Base-by-base conservation (phyloP, 176 grass and related monocot genomes). In the Avena eriantha region DNA sequence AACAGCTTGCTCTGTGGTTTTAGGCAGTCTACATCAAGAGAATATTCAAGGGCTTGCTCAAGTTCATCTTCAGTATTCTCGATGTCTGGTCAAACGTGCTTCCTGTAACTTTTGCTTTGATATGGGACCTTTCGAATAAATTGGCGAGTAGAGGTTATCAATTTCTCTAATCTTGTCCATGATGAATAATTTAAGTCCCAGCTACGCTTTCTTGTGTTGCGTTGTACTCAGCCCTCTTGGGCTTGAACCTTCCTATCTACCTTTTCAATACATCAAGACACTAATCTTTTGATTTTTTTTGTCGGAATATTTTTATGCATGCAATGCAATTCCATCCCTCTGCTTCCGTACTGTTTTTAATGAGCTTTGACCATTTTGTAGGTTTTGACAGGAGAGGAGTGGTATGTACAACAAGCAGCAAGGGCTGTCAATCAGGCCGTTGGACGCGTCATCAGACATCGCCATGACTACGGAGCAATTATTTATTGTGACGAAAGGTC, bases 401-500 rank as follows among this genome's bases (percentile, higher is more conserved):
- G 96, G 96, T 98, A 98, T 92, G 86, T 91, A 39, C 96, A 98
- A 86, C 93, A 98, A 95, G 93, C 96, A 74, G 88, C 96, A 79
- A 92, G 96, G 82, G 96, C 92, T 87, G 93, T 98, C 57, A 95
- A 98, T 95, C 96, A 98, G 86, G 93, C 96, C 63, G 93, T 98
- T 80, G 96, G 93, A 29, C 91, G 96, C 84, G 91, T 98, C 86
- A 95, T 98, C 55, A 92, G 96, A 91, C 96, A 98, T 89, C 83
- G 84, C 51, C 88, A 92, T 86, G 96, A 98, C 80, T 98, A 95
- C 71, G 96, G 96, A 81, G 96, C 93, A 90, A 98, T 98, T 84
- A 88, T 98, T 88, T 98, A 95, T 81, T 98, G 96, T 75, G 96
- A 98, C 12, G 93, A 98, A 94, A 95, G 96, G 96, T 98, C 47